Percentiles rank a stretch among this genome's conserved stretches.
phyloP scores from a whole-genome alignment of 1,284 basidiomycete species.

The Cutaneotrichosporon sp. region DNA sequence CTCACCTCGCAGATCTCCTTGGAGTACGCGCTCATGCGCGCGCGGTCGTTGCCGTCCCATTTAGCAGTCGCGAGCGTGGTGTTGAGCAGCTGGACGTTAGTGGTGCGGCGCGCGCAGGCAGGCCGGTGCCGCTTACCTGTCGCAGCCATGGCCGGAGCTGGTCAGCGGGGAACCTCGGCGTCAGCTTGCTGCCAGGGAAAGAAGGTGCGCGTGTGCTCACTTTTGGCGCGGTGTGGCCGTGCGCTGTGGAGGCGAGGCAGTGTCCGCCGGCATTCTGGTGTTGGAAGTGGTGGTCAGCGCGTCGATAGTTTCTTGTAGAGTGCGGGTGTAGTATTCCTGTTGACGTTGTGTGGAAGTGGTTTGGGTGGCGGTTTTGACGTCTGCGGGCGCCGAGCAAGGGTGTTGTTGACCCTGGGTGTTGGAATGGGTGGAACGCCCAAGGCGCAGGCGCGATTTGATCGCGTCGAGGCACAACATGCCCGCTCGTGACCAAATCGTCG shows the following conservation, averaged over 20 bases:
- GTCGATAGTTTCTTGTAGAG: slow-evolving; percentile 10
- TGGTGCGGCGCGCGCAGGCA: no score
- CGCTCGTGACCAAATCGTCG: no score
- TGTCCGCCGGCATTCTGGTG: not conserved
- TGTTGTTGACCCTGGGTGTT: not conserved
- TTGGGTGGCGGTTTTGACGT: not conserved
- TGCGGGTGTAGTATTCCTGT: slow-evolving; percentile 12
- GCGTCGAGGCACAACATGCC: slow-evolving; percentile 5
- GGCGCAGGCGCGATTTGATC: slow-evolving; percentile 3
- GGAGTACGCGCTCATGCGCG: slow-evolving; percentile 26
- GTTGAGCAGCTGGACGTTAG: slow-evolving; percentile 20
- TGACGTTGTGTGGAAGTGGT: not conserved
- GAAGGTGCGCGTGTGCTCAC: slow-evolving; percentile 1
- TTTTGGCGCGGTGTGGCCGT: slow-evolving; percentile 1
- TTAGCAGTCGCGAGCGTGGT: slow-evolving; percentile 18
- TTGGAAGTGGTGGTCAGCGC: not conserved
- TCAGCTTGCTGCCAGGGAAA: not conserved
- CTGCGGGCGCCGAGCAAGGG: not conserved
- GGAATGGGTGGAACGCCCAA: not conserved
- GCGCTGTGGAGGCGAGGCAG: slow-evolving; percentile 1
- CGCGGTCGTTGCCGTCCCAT: slow-evolving; percentile 35
- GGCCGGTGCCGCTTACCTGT: slow-evolving; percentile 20
- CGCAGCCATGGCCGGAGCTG: slow-evolving; percentile 32
- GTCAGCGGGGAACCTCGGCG: slow-evolving; percentile 31
- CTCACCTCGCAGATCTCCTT: slow-evolving; percentile 44